Base-by-base conservation (phyloP, 83 land plant species). In the Diphasiastrum complanatum region DNA sequence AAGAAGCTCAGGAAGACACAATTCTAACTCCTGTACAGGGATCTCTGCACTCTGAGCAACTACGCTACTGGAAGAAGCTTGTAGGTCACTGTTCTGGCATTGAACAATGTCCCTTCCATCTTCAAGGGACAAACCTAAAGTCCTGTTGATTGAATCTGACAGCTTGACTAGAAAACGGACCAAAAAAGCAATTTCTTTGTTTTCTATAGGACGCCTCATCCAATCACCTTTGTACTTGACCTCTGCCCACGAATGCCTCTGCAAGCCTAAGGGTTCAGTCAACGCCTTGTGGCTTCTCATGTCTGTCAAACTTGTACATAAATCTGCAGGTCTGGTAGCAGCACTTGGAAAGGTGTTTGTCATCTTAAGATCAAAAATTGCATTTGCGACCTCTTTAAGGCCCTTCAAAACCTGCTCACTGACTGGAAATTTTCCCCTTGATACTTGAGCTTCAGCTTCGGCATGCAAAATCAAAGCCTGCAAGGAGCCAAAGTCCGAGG, bases 151-250 rank as follows among this genome's bases (percentile, higher is more conserved):
- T 72, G 72, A 69, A 47, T 53, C 78, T 2, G 97, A 86, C 1
- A 84, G 0, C 43, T 72, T 20, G 19, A 91, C 75, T n/a, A 91
- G 75, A 33, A 82, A 51, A 25, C 85, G 77, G 5, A 80, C 93
- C 18, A 91, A 80, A 82, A 85, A 91, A n/a, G 78, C 84, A 32
- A 91, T 72, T 60, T 91, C 97, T 41, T 60, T 72, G 51, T 71
- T 74, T 11, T 82, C 82, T 25, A 84, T 78, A 2, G 93, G 97
- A 10, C 97, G 78, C 58, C 79, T 75, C 97, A 91, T 86, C 97
- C 93, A 86, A 33, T 91, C 97, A 31, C 97, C 97, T 68, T 77
- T 84, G 75, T 81, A 91, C 47, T 69, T 84, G 22, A 77, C 67
- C 38, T 83, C 80, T 40, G 56, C 62, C 79, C 66, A 52, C 10